Base-by-base conservation (phyloP, 1,284 basidiomycete species). In the Macrocystidia cucumis region DNA sequence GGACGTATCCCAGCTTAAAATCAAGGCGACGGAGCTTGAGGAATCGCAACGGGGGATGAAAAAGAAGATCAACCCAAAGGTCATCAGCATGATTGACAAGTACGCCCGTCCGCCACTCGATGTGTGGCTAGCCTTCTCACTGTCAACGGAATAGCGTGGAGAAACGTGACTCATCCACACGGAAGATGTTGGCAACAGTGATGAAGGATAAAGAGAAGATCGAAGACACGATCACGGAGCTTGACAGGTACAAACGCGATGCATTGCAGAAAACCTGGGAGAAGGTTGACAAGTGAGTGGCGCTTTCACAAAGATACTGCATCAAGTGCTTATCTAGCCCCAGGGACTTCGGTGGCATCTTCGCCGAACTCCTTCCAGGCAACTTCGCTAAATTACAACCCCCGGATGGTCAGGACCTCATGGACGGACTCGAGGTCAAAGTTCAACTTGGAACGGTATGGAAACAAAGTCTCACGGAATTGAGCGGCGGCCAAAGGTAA, bases 381-480 rank as follows among this genome's bases (percentile, higher is more conserved):
- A 99, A 98, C 59, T 96, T 93, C 54, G 91, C 91, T 6, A 96
- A 92, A 56, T 68, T 99, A 18, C 87, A 92, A 51, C 90, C 93
- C 5, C 91, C 92, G 3, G 93, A 98, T 40, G 87, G 86, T 0
- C 82, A 89, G 57, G 93, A 97, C 50, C 66, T 98, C 40, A 95
- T 91, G 52, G 76, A 95, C 44, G 96, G 96, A 11, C 73, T 98
- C 5, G 96, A 99, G 57, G 93, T 98, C 59, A 98, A 98, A 54
- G 96, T 99, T 19, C 80, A 79, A 41, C 74, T 99, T 1, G 96
- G 96, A 2, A 77, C 70, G 14, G 91, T 98, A 0, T 99, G 96
- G 96, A 99, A 98, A 59, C 88, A 92, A 50, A 91, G 86, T 52
- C 67, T 99, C 52, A 98, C 95, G 0, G 96, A 99, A 57, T 69